Conservation (phyloP, 371 early-diverging fungal genomes). For the Zopfochytrium polystomum region DNA sequence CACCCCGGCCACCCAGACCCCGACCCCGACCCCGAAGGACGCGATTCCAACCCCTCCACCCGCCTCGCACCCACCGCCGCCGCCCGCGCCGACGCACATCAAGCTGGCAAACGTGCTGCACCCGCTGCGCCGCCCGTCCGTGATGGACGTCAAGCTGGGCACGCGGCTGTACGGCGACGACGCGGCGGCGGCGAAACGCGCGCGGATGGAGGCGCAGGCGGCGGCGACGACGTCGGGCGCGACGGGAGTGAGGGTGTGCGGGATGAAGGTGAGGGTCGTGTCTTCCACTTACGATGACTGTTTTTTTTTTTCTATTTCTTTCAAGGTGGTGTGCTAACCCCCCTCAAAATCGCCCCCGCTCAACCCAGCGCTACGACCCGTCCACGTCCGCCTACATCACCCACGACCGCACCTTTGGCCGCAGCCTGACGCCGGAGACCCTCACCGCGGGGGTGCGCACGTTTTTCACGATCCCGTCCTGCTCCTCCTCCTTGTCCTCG, state of each 20-base stretch:
- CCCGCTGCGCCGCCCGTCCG: conserved; percentile 22
- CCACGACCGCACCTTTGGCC: conserved; percentile 9
- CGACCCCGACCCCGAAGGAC: background rate
- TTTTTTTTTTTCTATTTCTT: conserved; percentile 1
- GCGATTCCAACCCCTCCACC: background rate
- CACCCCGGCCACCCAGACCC: too few species aligned
- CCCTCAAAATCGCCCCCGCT: too few species aligned
- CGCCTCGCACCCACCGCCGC: conserved; percentile 5
- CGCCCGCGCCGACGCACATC: too few species aligned
- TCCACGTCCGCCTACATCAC: conserved; percentile 1
- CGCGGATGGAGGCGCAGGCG: conserved; percentile 41
- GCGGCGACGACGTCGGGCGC: conserved; percentile 34
- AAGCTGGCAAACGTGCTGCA: conserved; percentile 35
- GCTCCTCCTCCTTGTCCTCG: background rate
- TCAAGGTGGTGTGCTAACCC: background rate
- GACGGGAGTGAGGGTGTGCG: conserved; percentile 44
- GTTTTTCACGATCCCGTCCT: background rate
- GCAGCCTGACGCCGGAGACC: background rate
- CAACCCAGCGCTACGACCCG: conserved; percentile 25
- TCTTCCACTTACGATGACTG: background rate
- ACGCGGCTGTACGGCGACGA: conserved; percentile 40
- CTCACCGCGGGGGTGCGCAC: background rate
- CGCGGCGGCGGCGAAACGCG: conserved; percentile 33
- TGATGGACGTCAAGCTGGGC: conserved; percentile 46
- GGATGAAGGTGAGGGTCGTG: conserved; percentile 34